Base-by-base conservation (phyloP, 2,329 filamentous ascomycete species). In the Monilinia laxa region DNA sequence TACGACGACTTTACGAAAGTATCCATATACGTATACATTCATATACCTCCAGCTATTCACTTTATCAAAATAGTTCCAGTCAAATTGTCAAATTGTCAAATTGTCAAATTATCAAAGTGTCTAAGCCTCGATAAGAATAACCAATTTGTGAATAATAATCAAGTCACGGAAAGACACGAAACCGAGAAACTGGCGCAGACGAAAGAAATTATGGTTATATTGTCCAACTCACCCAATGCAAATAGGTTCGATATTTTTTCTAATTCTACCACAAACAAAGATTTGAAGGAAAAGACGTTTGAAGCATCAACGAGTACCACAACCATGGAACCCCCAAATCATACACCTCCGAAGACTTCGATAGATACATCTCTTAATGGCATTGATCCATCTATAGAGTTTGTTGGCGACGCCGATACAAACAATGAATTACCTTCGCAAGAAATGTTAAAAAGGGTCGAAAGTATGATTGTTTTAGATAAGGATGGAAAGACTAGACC, bases 381-480 rank as follows among this genome's bases (percentile, higher is more conserved):
- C 28, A 57, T 72, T 45, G 71, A 71, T 59, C 64, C 65, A n/a
- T 68, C 80, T 2, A 75, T 76, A 38, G 85, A 88, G 71, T 87
- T 88, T 73, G 79, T 81, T 12, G 85, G 85, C 69, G 80, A 85
- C 62, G 78, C 88, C 20, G 76, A 80, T 59, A 87, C 82, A 14
- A 83, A 82, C 74, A 81, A 89, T 73, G 80, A 83, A 49, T 73
- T 88, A 2, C 87, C 87, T 0, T 79, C 82, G 0, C 71, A 75
- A 25, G 79, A 81, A 65, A 80, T 79, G 4, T 75, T 89, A 35
- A 79, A 78, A 64, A 80, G 79, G 71, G 81, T 88, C 52, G 83
- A 85, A 69, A 68, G 74, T 25, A 65, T 75, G 65, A 67, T 67
- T 1, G 69, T 78, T 11, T 64, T 77, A 38, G 74, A 76, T 64